phyloP scores from a whole-genome alignment of 306 rosid species.

The Rubus parviflorus region DNA sequence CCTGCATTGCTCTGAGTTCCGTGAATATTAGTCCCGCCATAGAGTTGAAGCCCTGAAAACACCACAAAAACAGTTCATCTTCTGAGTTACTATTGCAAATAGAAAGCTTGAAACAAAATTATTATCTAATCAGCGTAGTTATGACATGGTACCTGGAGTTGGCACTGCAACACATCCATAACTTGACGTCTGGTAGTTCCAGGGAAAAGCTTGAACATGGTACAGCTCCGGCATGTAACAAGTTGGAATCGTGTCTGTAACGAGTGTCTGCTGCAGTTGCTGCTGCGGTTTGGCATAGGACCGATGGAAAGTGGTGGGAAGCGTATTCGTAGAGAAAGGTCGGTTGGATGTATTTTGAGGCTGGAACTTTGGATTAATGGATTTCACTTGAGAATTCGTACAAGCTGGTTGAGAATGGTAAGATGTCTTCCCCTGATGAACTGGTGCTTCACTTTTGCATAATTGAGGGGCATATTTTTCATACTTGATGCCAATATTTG shows the following conservation, averaged over 20 bases:
- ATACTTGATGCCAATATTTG: constrained; percentile 16
- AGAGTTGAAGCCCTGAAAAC: neutral
- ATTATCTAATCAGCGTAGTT: neutral
- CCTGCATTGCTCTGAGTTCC: constrained; percentile 9
- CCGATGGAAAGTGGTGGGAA: constrained; percentile 22
- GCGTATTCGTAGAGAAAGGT: constrained; percentile 16
- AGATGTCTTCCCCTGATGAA: neutral
- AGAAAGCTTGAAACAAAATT: neutral
- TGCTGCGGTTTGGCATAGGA: constrained; percentile 16
- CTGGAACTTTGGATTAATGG: constrained; percentile 19
- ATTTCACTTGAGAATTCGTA: constrained; percentile 13
- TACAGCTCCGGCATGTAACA: constrained; percentile 23
- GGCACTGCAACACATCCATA: constrained; percentile 12
- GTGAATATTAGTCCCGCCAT: neutral
- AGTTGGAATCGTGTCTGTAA: constrained; percentile 15
- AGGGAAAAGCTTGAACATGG: constrained; percentile 4
- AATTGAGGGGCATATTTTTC: constrained; percentile 21
- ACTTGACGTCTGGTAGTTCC: constrained; percentile 24
- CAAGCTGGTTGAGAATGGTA: constrained; percentile 19
- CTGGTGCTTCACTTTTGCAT: neutral
- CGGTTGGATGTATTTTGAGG: constrained; percentile 14
- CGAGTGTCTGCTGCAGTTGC: neutral
- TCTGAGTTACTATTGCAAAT: neutral
- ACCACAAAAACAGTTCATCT: neutral
- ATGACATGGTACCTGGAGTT: constrained; percentile 24